These are phyloP conservation scores for Lathyrus aphaca DNA, from an alignment of 306 rosid species.

Conservation along the genomic window DNA sequence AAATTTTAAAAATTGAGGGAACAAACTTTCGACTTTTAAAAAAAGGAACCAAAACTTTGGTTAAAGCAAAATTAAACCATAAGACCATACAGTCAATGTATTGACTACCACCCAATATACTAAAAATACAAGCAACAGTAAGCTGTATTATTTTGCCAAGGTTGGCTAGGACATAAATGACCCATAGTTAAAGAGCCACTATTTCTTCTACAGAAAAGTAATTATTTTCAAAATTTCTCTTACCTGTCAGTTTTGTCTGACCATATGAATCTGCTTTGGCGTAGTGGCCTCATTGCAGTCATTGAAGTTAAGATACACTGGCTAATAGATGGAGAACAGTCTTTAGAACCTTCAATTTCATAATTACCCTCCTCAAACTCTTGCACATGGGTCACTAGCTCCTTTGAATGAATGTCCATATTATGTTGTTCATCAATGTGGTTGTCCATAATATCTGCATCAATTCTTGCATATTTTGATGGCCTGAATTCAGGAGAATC, in stretches of 20 bases:
- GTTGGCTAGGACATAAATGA: slow-evolving; percentile 33
- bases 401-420: slow-evolving; percentile 45
- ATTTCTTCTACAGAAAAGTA: slow-evolving; percentile 25
- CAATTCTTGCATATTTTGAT: slow-evolving; percentile 52
- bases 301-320: slow-evolving; percentile 50
- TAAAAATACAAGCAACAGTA: slow-evolving; percentile 22
- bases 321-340: slow-evolving; percentile 48
- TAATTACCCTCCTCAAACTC: slow-evolving; percentile 50
- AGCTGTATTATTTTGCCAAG: slow-evolving; percentile 28
- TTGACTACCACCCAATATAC: slow-evolving; percentile 19
- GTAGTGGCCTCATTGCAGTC: slow-evolving; percentile 51
- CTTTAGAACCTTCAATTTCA: slow-evolving; percentile 52
- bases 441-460: slow-evolving; percentile 44
- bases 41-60: slow-evolving; percentile 3
- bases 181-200: slow-evolving; percentile 31
- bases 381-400: slow-evolving; percentile 42
- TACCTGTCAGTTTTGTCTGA: slow-evolving; percentile 93
- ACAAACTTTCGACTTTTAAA: not conserved
- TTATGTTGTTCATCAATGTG: slow-evolving; percentile 45
- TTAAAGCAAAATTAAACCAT: not conserved
- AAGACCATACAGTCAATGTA: not conserved
- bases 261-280: slow-evolving; percentile 78
- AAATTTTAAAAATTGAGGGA: not conserved
- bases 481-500: slow-evolving; percentile 51
- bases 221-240: slow-evolving; percentile 33